Evolutionary conservation across 306 rosid genomes (phyloP), one percentile per base, ranked within the genome.

Genomic region (Datisca glomerata): DNA sequence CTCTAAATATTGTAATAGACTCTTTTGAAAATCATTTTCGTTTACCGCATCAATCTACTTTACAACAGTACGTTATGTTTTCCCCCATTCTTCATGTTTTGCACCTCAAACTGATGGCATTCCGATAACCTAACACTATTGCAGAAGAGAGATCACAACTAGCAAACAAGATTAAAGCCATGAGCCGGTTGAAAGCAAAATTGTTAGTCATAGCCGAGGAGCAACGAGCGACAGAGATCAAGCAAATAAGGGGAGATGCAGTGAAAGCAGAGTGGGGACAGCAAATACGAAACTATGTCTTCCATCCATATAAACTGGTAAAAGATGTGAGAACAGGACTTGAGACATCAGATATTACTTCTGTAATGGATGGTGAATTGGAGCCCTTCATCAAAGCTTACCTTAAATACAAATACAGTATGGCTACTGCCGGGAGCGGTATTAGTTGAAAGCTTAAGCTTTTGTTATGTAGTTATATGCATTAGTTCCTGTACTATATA

Each of bases 211-310:
- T 87, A 21, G 93, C 97, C 1, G 76, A 41, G 67, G 97, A 87
- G 60, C 97, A 87, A 61, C 68, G 94, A 6, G 94, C 94, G 2
- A 62, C 89, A 0, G 97, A 87, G 53, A 76, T 87, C 55, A 83
- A 74, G 79, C 93, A 87, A 61, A 87, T 87, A 65, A 72, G 94
- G 21, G 97, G 96, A 48, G 97, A 87, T 5, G 76, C 63, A 20
- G 97, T 87, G 21, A 87, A 83, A 50, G 97, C 97, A 6, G 97
- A 87, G 63, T 87, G 97, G 97, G 97, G 97, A 27, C 97, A 87
- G 49, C 97, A 87, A 60, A 87, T 87, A 56, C 59, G 97, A 55
- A 83, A 87, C 72, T 87, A 87, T 22, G 94, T 87, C 10, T 87
- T 87, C 60, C 94, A 87, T 74, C 97, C 94, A 0, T 87, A 87